Percentiles rank a stretch among this genome's conserved stretches.
Conservation (phyloP, 192 early-diverging fungal genomes). For the Rhizophlyctis rosea region DNA sequence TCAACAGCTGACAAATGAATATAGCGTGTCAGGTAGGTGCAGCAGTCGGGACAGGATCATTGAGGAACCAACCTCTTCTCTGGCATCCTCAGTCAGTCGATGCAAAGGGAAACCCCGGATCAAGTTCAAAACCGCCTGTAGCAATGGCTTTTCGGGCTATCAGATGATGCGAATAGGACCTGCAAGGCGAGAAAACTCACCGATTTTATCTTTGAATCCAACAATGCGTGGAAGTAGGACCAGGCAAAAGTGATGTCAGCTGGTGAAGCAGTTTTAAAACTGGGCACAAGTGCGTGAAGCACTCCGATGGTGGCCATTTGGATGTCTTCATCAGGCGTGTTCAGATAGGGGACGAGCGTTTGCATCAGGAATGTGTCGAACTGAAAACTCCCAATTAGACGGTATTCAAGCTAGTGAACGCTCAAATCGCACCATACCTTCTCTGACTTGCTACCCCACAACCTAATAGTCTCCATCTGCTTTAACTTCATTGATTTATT, state of each 20-base stretch:
- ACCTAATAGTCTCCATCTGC: constrained; percentile 46
- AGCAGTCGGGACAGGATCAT: neutral
- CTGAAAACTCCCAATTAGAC: constrained; percentile 13
- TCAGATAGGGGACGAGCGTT: constrained; percentile 46
- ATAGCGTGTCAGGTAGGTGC: neutral
- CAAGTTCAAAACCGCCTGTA: constrained; percentile 28
- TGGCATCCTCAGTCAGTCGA: constrained; percentile 31
- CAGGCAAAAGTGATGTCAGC: constrained; percentile 50
- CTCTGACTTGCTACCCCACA: constrained; percentile 46
- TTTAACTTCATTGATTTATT: constrained; percentile 35
- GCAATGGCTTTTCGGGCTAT: neutral
- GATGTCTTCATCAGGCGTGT: constrained; percentile 43
- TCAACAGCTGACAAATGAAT: constrained; percentile 34
- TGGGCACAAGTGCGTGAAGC: constrained; percentile 37
- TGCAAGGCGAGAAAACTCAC: too few species aligned
- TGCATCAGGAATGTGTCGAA: constrained; percentile 56
- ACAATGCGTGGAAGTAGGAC: constrained; percentile 41
- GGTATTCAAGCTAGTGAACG: neutral
- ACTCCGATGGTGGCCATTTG: constrained; percentile 41
- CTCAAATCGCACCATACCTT: constrained; percentile 31
- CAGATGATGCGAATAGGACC: too few species aligned
- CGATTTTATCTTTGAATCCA: constrained; percentile 30
- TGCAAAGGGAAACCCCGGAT: constrained; percentile 44
- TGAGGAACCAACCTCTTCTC: constrained; percentile 38
- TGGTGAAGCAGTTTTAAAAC: constrained; percentile 28